Base-by-base conservation (phyloP, 768 basidiomycete species). In the Paxillus rubicundulus region DNA sequence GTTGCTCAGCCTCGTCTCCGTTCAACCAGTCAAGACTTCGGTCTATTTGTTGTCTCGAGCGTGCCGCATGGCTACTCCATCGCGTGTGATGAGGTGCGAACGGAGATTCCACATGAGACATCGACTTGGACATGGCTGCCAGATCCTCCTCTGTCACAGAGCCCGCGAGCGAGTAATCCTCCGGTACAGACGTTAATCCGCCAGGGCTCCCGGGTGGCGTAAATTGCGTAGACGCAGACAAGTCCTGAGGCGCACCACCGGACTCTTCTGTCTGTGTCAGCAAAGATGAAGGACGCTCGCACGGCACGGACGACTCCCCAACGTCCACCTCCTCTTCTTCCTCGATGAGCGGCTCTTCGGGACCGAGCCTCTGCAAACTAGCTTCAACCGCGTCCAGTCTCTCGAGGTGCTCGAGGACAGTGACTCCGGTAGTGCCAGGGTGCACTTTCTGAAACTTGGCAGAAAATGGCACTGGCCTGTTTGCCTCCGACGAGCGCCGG, bases 381-480 rank as follows among this genome's bases (percentile, higher is more conserved):
- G 88, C 87, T 58, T 92, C 89, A 16, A 89, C 88, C 14, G 82
- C 86, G 64, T 94, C 92, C 42, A 94, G 70, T 42, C 88, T 82
- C 63, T 94, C 92, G 58, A 94, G 76, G 58, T 92, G 90, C 61
- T 90, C 88, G 34, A 94, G 76, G 44, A 93, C 85, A 9, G 84
- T 86, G 21, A 93, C 90, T 10, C 92, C 92, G 0, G 89, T 92
- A 27, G 89, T 91, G 34, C 87, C 89, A 42, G 89, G 89, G 63
- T 90, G 87, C 32, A 92, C 85, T 44, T 84, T 81, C 63, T 87
- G 82, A 69, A 89, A 88, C 70, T 91, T 92, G n/a, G 85, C 80
- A 12, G 85, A 83, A 66, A 92, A 90, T 4, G 89, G 87, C 13
- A 92, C 86, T 0, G 91, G 90, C 32, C 91, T 80, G 17, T 82